Conservation (phyloP, 441 rosid species). For the Pelargonium fulgidum region DNA sequence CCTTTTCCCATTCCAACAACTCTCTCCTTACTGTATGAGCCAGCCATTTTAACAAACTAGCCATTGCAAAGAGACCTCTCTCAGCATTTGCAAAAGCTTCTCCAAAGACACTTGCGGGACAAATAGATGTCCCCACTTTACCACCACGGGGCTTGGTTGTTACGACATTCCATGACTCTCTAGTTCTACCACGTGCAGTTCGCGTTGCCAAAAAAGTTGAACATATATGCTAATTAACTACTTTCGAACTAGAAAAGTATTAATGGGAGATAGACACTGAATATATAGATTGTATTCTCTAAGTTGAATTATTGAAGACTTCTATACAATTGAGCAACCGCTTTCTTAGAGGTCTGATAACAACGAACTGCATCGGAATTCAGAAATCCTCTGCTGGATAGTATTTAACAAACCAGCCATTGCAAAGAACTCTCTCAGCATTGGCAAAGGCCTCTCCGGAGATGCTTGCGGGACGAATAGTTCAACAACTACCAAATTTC, state of each 20-base stretch:
- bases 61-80: constrained; percentile 54
- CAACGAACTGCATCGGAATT: no score
- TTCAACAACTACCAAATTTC: neutral
- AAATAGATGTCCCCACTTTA: constrained; percentile 91
- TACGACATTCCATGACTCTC: constrained; percentile 82
- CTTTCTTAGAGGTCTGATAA: no score
- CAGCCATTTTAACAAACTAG: constrained; percentile 45
- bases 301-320: neutral
- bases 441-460: no score
- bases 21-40: no score
- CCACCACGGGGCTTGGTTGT: constrained; percentile 94
- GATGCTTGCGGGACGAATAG: no score
- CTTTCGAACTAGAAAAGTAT: no score
- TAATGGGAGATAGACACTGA: neutral
- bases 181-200: constrained; percentile 71
- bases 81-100: constrained; percentile 66
- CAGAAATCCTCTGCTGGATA: no score
- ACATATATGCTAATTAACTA: constrained; percentile 6
- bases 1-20: no score
- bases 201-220: constrained; percentile 58
- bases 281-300: neutral
- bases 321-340: no score
- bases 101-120: constrained; percentile 58
- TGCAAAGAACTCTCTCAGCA: no score
- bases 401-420: no score